Percentiles rank a stretch among this genome's conserved stretches.
These are phyloP conservation scores for Alternaria hordeiaustralica DNA, from an alignment of 2,329 filamentous ascomycete species.

Conservation along the genomic window DNA sequence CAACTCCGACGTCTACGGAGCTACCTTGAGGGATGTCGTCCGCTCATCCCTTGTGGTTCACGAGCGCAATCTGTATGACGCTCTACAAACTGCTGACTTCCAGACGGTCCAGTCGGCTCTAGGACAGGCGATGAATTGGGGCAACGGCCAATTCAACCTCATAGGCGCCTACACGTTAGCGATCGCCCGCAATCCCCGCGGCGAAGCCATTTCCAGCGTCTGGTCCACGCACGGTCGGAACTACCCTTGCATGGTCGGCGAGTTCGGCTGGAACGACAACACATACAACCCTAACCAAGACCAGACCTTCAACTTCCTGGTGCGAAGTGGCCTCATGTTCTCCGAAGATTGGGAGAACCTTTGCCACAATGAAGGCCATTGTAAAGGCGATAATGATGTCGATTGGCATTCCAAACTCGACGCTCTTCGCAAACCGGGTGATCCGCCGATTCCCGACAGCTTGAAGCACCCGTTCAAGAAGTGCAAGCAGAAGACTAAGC, in stretches of 20 bases:
- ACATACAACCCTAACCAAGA: slow-evolving; percentile 2
- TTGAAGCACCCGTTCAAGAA: neutral
- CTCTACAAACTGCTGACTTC: neutral
- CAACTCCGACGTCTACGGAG: slow-evolving; percentile 16
- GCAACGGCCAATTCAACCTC: neutral
- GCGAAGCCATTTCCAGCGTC: slow-evolving; percentile 21
- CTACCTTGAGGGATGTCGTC: slow-evolving; percentile 24
- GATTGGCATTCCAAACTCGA: neutral
- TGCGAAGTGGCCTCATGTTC: slow-evolving; percentile 1
- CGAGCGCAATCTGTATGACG: neutral
- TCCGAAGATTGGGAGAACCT: slow-evolving; percentile 15
- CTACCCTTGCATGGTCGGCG: slow-evolving; percentile 28
- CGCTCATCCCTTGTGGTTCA: slow-evolving; percentile 8
- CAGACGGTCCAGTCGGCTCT: neutral
- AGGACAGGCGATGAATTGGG: neutral
- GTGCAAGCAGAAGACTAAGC: neutral
- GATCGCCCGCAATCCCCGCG: slow-evolving; percentile 17
- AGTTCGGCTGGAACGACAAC: slow-evolving; percentile 14
- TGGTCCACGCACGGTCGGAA: slow-evolving; percentile 5
- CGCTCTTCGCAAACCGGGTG: neutral
- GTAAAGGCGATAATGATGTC: neutral
- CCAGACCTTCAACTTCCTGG: slow-evolving; percentile 10
- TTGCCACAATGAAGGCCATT: slow-evolving; percentile 8
- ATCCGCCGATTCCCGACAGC: neutral
- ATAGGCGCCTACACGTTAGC: slow-evolving; percentile 13